These are phyloP conservation scores for Fusarium penzigii DNA, from an alignment of 2,329 filamentous ascomycete species.

Conservation along the genomic window DNA sequence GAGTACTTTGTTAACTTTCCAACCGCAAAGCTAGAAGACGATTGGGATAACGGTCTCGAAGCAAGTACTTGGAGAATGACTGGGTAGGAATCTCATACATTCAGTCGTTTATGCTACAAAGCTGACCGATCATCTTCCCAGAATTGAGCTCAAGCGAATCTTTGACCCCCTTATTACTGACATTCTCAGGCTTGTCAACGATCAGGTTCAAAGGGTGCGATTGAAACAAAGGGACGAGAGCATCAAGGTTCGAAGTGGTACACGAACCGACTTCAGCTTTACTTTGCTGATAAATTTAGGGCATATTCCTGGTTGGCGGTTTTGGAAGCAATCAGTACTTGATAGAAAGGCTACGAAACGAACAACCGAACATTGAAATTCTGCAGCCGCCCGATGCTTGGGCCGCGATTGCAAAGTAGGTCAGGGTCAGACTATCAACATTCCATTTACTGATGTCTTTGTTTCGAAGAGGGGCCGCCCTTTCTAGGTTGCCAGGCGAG, in stretches of 20 bases:
- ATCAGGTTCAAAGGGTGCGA: slow-evolving; percentile 15
- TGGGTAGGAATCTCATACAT: slow-evolving; percentile 6
- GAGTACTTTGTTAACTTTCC: slow-evolving; percentile 22
- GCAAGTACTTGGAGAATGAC: slow-evolving; percentile 20
- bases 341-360: slow-evolving; percentile 28
- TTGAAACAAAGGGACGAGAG: slow-evolving; percentile 5
- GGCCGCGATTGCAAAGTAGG: slow-evolving; percentile 26
- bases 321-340: slow-evolving; percentile 40
- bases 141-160: slow-evolving; percentile 2
- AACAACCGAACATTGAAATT: slow-evolving; percentile 28
- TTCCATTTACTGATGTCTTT: background rate
- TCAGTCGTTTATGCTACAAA: background rate
- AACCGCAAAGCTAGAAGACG: slow-evolving; percentile 17
- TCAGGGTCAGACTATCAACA: background rate
- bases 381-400: slow-evolving; percentile 33
- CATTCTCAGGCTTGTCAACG: slow-evolving; percentile 18
- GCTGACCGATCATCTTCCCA: background rate
- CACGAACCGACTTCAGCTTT: background rate
- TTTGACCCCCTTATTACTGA: slow-evolving; percentile 23
- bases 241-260: too few relatives aligned
- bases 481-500: slow-evolving; percentile 12
- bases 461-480: slow-evolving; percentile 17
- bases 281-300: background rate
- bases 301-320: slow-evolving; percentile 40
- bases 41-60: slow-evolving; percentile 6